phyloP scores from a whole-genome alignment of 805 yeast genomes.

The Hanseniaspora jakobsenii region DNA sequence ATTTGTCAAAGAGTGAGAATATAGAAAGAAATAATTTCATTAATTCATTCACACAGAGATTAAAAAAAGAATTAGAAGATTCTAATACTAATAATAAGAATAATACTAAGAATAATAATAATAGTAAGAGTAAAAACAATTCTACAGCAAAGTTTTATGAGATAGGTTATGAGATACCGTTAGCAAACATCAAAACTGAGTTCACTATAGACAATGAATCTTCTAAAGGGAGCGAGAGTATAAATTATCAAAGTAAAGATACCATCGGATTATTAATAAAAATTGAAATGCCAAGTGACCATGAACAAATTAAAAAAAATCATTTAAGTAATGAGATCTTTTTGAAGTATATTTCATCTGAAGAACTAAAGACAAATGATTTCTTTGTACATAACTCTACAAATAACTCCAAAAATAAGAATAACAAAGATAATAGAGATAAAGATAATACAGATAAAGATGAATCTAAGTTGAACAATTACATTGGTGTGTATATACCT shows the following conservation, averaged over 20 bases:
- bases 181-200: background rate
- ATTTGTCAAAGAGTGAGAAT: background rate
- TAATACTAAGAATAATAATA: no score
- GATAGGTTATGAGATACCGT: background rate
- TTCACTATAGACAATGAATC: constrained; percentile 8
- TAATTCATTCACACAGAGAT: background rate
- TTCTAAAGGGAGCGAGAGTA: no score
- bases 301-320: background rate
- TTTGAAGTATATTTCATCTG: constrained; percentile 5
- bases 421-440: background rate
- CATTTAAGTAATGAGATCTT: background rate
- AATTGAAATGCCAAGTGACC: background rate
- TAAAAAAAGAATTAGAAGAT: no score
- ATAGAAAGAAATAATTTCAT: background rate
- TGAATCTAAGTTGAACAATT: background rate
- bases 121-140: background rate
- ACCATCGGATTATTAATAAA: constrained; percentile 3
- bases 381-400: background rate
- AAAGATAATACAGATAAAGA: background rate
- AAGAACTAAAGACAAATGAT: background rate
- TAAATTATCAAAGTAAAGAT: background rate
- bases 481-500: constrained; percentile 1
- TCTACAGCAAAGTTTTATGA: background rate
- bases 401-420: background rate
- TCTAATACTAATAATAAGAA: no score